Base-by-base conservation (phyloP, 345 rosid genomes). In the Garcia nutans region DNA sequence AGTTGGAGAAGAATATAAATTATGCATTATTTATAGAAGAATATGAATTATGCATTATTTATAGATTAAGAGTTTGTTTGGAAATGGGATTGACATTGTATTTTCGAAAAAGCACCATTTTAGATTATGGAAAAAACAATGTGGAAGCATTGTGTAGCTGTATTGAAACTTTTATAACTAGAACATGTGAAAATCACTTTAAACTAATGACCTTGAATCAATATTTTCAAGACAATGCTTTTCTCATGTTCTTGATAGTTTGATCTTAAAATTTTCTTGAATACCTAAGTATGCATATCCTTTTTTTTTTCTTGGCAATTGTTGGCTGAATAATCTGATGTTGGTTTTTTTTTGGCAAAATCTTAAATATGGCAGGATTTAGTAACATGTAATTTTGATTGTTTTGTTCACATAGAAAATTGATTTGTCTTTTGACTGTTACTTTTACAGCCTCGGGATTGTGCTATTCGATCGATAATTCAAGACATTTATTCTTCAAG, bases 391-490 rank as follows among this genome's bases (percentile, higher is more conserved):
- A 15, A 65, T 72, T 31, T 31, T 20, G 15, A 7, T 37, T 26
- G 56, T 31, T 76, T 65, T 61, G 75, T 54, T 47, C 15, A 12
- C 44, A 19, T 49, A 44, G 74, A 68, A 84, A 70, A 33, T 12
- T 77, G 61, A 12, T 26, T 20, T 67, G 15, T 74, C 8, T 76
- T 78, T 70, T 86, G 74, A 84, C 44, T 42, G 23, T 63, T 72
- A 16, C 20, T 58, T 63, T 75, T 73, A 54, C 94, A 94, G 97
- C 93, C 89, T 45, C 90, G 95, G 76, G 92, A 92, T 58, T 94
- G 98, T 78, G 80, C 77, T 28, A 72, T 58, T 22, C 58, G 70
- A 66, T 77, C 80, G 3, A 74, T 58, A 31, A 42, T 70, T 71
- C 82, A 56, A 80, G 79, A 70, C 71, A 62, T 13, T 17, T 76